Evolutionary conservation across 2,329 filamentous ascomycete genomes (phyloP), one percentile per base, ranked within the genome.

Genomic region (Aureobasidium melanogenum): DNA sequence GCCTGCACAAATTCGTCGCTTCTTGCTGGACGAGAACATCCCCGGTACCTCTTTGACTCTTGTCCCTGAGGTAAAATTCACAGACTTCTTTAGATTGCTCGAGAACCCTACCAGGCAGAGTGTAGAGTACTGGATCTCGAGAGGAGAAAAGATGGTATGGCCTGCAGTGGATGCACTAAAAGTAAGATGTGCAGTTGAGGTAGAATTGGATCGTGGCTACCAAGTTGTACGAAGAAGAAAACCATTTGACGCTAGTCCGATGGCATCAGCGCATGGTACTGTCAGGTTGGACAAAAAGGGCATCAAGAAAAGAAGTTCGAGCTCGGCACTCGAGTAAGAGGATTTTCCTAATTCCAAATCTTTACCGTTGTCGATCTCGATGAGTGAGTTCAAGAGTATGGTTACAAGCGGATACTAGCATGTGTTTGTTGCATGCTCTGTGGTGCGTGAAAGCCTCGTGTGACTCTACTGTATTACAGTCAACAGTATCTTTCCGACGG

Each of bases 101-200:
- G 88, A 95, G 72, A 89, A 88, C 32, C 91, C 91, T 0, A 93
- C 88, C 0, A 80, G 84, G 56, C 84, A 87, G 63, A 86, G 84
- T 9, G 77, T 97, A 3, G 85, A 90, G 62, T 88, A 93, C 67
- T 97, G 92, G 93, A 91, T 95, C 59, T 74, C 86, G 34, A 82
- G 88, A 60, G 93, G 93, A 1, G 93, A 97, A 74, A 79, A 86
- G 64, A 92, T 89, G 66, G 91, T 96, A 0, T 97, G 93, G 92
- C 93, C 92, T 0, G 89, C 91, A 2, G 84, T 96, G 3, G 86
- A 86, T 34, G 90, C 91, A 15, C 75, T 97, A 64, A 87, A 88
- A 67, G 86, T 96, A 7, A 79, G 93, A 7, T 94, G 90, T 72
- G 88, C 87, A 5, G 82, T 97, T 8, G 93, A 97, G 73, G 87